Base-by-base conservation (phyloP, 1,139 yeast genomes). In the Debaryomyces coudertii region DNA sequence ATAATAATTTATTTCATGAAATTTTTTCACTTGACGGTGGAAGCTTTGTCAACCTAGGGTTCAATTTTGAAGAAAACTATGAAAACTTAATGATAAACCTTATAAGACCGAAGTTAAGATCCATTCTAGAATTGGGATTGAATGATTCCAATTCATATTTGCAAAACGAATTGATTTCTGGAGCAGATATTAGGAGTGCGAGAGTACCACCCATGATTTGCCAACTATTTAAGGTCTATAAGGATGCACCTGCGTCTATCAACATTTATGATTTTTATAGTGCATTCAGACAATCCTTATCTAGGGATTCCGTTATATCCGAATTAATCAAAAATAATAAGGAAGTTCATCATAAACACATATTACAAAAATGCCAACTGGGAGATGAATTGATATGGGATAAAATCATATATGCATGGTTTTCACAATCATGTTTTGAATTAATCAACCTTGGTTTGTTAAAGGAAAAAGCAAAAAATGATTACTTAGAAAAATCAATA, bases 181-280 rank as follows among this genome's bases (percentile, higher is more conserved):
- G 50, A 4, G 48, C 48, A 1, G 30, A 44, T 8, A 20, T 37
- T 11, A 30, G 47, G 15, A 40, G 45, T 7, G 28, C 39, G 15
- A 38, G 47, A 9, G 40, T 73, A 47, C 79, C 73, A 48, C 95
- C 85, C 37, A 73, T 77, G 2, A 61, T 85, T 9, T 72, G 82
- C 30, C 79, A 78, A 38, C 62, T 90, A 45, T 90, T 82, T 65
- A 77, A 81, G 40, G 73, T 90, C 16, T 86, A 86, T 62, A 80
- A 93, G 50, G 97, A 90, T 58, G 93, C 97, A 0, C 88, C 90
- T 23, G 74, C 84, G 2, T 70, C 76, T 22, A 77, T 90, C 52
- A 90, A 90, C 59, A 78, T 89, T 42, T 87, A 77, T 63, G 97
- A 90, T 57, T 87, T 87, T 57, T 90, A 78, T 60, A 67, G 73